phyloP scores from a whole-genome alignment of 768 basidiomycete species.

The Boletellus emodensis region DNA sequence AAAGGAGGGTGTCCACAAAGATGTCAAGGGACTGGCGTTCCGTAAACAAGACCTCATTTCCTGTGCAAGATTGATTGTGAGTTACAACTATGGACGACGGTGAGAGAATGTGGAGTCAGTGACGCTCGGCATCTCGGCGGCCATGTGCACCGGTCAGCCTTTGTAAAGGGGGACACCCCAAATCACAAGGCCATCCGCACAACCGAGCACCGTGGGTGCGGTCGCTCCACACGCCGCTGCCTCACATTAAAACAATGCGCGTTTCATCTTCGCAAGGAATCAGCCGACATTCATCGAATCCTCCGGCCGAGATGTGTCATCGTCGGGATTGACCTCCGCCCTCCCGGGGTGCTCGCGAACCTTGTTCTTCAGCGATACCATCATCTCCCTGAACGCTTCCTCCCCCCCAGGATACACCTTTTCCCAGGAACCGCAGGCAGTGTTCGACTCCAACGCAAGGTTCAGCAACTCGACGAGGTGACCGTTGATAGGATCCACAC shows the following conservation, averaged over 20 bases:
- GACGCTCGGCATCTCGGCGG: conserved; percentile 33
- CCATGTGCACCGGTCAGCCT: conserved; percentile 8
- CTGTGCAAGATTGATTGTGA: conserved; percentile 31
- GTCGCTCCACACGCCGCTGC: conserved; percentile 21
- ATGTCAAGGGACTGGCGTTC: conserved; percentile 23
- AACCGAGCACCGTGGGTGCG: conserved; percentile 21
- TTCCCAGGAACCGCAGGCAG: conserved; percentile 32
- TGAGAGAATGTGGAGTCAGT: conserved; percentile 35
- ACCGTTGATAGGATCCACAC: conserved; percentile 78
- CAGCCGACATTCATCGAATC: conserved; percentile 32
- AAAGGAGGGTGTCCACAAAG: conserved; percentile 18
- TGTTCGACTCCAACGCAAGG: conserved; percentile 61
- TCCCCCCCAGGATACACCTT: conserved; percentile 33
- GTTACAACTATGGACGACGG: conserved; percentile 25
- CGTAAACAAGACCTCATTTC: conserved; percentile 31
- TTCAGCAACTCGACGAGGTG: conserved; percentile 80
- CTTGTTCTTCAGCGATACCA: conserved; percentile 30
- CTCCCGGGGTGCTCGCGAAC: conserved; percentile 24
- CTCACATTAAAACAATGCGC: conserved; percentile 23
- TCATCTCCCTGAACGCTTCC: conserved; percentile 32
- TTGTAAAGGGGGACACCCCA: conserved; percentile 23
- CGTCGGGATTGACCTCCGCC: conserved; percentile 13
- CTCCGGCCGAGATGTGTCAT: conserved; percentile 17
- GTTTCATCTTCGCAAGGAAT: conserved; percentile 17
- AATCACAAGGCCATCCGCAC: conserved; percentile 19